phyloP scores from a whole-genome alignment of 2,329 filamentous ascomycete species.

The Sporothrix pseudoabietina region DNA sequence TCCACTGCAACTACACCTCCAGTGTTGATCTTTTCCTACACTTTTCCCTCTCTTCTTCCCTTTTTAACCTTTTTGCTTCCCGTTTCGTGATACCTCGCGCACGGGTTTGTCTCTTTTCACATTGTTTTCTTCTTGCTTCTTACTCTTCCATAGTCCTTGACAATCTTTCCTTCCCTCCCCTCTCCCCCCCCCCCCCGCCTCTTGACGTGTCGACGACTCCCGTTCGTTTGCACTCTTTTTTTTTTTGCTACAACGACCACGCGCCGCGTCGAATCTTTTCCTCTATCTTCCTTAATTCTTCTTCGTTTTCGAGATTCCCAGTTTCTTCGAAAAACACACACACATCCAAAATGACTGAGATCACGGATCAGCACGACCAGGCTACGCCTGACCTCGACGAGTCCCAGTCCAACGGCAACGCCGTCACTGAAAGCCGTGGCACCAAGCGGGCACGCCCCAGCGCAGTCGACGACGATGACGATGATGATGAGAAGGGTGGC shows the following conservation, averaged over 20 bases:
- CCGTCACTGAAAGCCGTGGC: slow-evolving; percentile 70
- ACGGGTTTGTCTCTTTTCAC: neutral
- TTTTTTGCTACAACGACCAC: neutral
- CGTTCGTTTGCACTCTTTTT: neutral
- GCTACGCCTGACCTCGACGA: slow-evolving; percentile 76
- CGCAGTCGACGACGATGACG: slow-evolving; percentile 88
- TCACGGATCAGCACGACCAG: slow-evolving; percentile 76
- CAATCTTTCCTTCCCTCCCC: neutral
- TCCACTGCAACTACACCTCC: slow-evolving; percentile 49
- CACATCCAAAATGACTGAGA: slow-evolving; percentile 67
- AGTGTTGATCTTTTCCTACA: slow-evolving; percentile 23
- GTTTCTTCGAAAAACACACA: neutral
- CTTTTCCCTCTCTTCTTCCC: slow-evolving; percentile 20
- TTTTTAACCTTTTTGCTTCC: slow-evolving; percentile 26
- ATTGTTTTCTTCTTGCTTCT: neutral
- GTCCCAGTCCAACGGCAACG: slow-evolving; percentile 68
- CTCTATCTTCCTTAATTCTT: neutral
- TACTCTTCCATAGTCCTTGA: neutral
- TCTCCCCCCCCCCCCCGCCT: neutral
- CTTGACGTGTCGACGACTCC: neutral
- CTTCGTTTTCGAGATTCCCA: neutral
- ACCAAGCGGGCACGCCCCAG: slow-evolving; percentile 86
- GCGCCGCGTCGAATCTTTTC: neutral
- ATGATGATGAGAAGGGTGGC: slow-evolving; percentile 95
- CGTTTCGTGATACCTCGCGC: slow-evolving; percentile 51